Conservation (phyloP, 352 stramenopile species). For the Phytophthora megakarya region DNA sequence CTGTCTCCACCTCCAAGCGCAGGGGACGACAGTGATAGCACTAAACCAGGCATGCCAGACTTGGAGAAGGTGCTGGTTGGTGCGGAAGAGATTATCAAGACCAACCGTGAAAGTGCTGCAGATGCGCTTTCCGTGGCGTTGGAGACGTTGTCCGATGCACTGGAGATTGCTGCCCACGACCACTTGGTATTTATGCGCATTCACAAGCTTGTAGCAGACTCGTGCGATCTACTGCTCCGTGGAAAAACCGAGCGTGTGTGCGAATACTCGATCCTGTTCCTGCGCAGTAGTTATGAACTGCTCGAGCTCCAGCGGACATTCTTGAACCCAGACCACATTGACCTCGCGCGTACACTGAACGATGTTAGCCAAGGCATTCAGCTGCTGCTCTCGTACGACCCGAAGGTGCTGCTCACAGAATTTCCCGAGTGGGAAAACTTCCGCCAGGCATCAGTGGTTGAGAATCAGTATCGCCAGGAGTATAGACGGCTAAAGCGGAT, state of each 20-base stretch:
- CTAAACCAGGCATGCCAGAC: slow-evolving; percentile 47
- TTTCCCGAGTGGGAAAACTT: slow-evolving; percentile 89
- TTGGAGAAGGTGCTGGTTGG: slow-evolving; percentile 68
- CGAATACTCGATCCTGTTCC: slow-evolving; percentile 87
- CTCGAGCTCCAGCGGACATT: slow-evolving; percentile 87
- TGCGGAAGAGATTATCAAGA: slow-evolving; percentile 70
- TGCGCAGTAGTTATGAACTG: slow-evolving; percentile 86
- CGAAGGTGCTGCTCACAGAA: slow-evolving; percentile 83
- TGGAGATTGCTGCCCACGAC: slow-evolving; percentile 85
- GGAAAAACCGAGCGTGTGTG: slow-evolving; percentile 63
- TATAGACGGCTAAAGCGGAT: slow-evolving; percentile 91
- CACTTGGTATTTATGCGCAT: slow-evolving; percentile 91
- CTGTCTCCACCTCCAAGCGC: slow-evolving; percentile 42
- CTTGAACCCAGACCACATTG: slow-evolving; percentile 89
- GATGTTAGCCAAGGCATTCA: slow-evolving; percentile 93
- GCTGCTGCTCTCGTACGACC: slow-evolving; percentile 86
- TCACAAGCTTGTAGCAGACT: slow-evolving; percentile 91
- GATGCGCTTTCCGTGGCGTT: slow-evolving; percentile 71
- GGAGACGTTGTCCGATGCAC: slow-evolving; percentile 79
- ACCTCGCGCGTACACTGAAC: slow-evolving; percentile 90
- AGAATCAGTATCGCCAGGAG: slow-evolving; percentile 89
- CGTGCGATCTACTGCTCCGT: slow-evolving; percentile 84
- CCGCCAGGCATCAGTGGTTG: slow-evolving; percentile 86
- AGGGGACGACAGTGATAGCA: slow-evolving; percentile 16
- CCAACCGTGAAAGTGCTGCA: slow-evolving; percentile 40